Evolutionary conservation across 495 filamentous ascomycete species (phyloP).

Genomic region (Podospora pseudoanserina): DNA sequence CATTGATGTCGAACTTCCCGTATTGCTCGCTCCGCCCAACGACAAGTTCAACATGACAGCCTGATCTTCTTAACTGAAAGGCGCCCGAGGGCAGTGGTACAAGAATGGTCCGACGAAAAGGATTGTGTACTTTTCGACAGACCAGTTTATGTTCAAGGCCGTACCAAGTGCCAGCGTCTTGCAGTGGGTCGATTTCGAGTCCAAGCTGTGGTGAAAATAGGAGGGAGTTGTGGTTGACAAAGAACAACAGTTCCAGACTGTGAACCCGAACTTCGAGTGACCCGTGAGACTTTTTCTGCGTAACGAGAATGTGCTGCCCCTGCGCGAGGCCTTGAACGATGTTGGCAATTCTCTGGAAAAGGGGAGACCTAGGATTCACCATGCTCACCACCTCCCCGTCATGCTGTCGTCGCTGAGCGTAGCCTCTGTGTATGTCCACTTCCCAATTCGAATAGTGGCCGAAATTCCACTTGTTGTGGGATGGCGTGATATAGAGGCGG

Average conservation of each 20-base stretch:
- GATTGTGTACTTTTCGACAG: constrained; percentile 31
- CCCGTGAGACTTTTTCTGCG: constrained; percentile 20
- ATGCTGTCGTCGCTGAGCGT: background rate
- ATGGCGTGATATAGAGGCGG: constrained; percentile 51
- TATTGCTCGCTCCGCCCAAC: constrained; percentile 30
- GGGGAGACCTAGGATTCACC: constrained; percentile 20
- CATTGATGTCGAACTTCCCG: constrained; percentile 46
- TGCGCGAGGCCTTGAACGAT: constrained; percentile 37
- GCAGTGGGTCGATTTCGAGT: constrained; percentile 49
- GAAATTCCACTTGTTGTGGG: constrained; percentile 35
- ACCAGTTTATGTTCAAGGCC: constrained; percentile 48
- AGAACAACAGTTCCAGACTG: constrained; percentile 40
- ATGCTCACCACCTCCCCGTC: constrained; percentile 29
- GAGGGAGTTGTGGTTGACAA: constrained; percentile 23
- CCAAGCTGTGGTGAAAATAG: constrained; percentile 45
- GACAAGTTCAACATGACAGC: constrained; percentile 34
- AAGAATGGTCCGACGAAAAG: constrained; percentile 33
- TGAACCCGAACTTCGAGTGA: constrained; percentile 33
- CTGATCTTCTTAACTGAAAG: constrained; percentile 8
- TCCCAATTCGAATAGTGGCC: constrained; percentile 32
- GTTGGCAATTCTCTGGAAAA: constrained; percentile 32
- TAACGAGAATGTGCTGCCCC: constrained; percentile 35
- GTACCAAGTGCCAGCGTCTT: constrained; percentile 50
- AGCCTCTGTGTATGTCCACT: constrained; percentile 25
- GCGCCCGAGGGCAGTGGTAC: constrained; percentile 33